These are phyloP conservation scores for Neckera pumila DNA, from an alignment of 225 moss, liverwort and hornwort species.

Conservation along the genomic window DNA sequence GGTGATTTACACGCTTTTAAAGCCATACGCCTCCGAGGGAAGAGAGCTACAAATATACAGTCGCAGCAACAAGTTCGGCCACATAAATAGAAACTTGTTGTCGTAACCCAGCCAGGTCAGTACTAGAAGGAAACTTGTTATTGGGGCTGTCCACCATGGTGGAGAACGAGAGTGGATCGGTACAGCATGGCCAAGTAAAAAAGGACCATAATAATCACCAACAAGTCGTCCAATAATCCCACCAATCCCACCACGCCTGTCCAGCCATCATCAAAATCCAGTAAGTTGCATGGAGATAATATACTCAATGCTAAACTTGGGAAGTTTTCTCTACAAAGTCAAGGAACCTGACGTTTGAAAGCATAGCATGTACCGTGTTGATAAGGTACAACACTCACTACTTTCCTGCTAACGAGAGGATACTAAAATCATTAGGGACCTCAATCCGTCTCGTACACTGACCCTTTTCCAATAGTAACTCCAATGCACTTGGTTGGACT, in stretches of 20 bases:
- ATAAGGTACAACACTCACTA: not conserved
- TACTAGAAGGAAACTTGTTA: not conserved
- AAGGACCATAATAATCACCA: conserved; percentile 88
- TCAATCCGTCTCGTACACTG: not conserved
- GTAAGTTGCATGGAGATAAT: not conserved
- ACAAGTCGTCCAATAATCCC: conserved; percentile 90
- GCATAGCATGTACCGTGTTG: not conserved
- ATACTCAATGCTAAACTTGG: not conserved
- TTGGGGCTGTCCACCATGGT: conserved; percentile 76
- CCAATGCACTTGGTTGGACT: not conserved
- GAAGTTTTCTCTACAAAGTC: not conserved
- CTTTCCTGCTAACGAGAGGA: not conserved
- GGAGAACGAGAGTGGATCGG: conserved; percentile 73
- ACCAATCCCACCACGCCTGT: conserved; percentile 86
- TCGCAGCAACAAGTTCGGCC: not conserved
- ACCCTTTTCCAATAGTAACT: not conserved
- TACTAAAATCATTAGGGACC: not conserved
- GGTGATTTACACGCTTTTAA: conserved; percentile 5
- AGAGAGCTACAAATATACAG: conserved; percentile 4
- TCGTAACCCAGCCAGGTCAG: not conserved
- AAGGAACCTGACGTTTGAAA: not conserved
- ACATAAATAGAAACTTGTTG: not conserved
- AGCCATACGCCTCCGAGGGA: not conserved
- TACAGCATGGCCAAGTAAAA: conserved; percentile 96
- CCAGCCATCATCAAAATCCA: conserved; percentile 18